phyloP scores from a whole-genome alignment of 306 rosid genomes.

The Trichosanthes truncata region DNA sequence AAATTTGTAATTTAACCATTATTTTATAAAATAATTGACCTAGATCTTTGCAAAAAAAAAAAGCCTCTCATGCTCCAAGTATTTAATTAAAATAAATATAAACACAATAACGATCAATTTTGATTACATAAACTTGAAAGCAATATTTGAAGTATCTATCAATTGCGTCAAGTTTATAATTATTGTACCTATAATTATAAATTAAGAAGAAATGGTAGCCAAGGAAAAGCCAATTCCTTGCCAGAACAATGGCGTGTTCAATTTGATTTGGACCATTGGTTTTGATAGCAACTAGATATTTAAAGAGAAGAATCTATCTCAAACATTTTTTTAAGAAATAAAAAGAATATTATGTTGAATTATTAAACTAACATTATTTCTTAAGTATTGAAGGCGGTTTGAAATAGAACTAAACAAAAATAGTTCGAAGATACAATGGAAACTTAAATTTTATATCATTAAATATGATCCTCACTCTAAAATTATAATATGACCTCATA shows the following conservation, averaged over 20 bases:
- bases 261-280: not conserved
- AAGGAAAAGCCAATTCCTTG: not conserved
- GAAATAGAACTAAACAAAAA: no score
- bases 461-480: no score
- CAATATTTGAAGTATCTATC: not conserved
- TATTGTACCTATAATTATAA: not conserved
- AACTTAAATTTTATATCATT: no score
- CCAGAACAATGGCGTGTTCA: not conserved
- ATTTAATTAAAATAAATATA: not conserved
- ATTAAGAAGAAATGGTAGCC: not conserved
- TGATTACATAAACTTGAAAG: not conserved
- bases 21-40: no score
- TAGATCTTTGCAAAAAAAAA: no score
- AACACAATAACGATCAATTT: not conserved
- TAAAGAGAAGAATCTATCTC: no score
- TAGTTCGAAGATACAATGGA: no score
- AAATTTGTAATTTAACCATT: no score
- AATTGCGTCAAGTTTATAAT: not conserved
- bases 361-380: no score
- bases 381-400: no score
- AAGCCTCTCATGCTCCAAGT: not conserved
- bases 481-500: not conserved
- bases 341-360: no score
- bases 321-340: no score
- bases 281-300: not conserved